phyloP scores from a whole-genome alignment of 352 stramenopile species.

The Peronospora belbahrii region DNA sequence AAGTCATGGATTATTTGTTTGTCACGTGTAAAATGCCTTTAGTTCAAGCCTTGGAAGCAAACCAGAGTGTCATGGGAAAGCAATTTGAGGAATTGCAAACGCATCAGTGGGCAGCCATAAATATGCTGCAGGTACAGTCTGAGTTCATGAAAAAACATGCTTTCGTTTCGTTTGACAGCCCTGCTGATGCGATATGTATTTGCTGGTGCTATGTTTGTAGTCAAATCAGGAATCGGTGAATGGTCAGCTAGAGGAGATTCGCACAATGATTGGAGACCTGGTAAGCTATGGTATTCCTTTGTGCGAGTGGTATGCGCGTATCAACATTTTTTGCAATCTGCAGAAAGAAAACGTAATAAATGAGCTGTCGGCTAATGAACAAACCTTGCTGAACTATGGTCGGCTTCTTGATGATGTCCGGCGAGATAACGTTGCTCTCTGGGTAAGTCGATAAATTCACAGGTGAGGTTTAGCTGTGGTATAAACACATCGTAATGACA shows the following conservation, averaged over 20 bases:
- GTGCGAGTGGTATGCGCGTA: not conserved
- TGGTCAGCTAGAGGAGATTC: conserved; percentile 48
- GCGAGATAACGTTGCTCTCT: conserved; percentile 46
- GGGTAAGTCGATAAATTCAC: conserved; percentile 19
- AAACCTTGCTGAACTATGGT: conserved; percentile 25
- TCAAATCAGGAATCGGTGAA: conserved; percentile 42
- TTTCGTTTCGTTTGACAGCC: not conserved
- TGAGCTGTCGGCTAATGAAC: conserved; percentile 27
- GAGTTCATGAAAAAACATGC: not conserved
- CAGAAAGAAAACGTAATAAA: conserved; percentile 35
- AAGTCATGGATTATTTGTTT: not conserved
- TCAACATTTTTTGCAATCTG: conserved; percentile 1
- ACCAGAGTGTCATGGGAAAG: conserved; percentile 45
- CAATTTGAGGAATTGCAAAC: conserved; percentile 55
- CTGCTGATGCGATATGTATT: conserved; percentile 4
- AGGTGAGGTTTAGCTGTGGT: not conserved
- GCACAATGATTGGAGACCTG: conserved; percentile 38
- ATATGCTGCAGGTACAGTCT: conserved; percentile 32
- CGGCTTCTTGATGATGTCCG: conserved; percentile 33
- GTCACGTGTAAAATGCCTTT: not conserved
- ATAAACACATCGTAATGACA: not conserved
- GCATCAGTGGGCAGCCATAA: conserved; percentile 31
- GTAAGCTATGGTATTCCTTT: conserved; percentile 13
- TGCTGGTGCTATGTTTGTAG: conserved; percentile 15
- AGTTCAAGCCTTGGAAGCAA: conserved; percentile 72